phyloP scores from a whole-genome alignment of 768 basidiomycete species.

The Lentinula sp. region DNA sequence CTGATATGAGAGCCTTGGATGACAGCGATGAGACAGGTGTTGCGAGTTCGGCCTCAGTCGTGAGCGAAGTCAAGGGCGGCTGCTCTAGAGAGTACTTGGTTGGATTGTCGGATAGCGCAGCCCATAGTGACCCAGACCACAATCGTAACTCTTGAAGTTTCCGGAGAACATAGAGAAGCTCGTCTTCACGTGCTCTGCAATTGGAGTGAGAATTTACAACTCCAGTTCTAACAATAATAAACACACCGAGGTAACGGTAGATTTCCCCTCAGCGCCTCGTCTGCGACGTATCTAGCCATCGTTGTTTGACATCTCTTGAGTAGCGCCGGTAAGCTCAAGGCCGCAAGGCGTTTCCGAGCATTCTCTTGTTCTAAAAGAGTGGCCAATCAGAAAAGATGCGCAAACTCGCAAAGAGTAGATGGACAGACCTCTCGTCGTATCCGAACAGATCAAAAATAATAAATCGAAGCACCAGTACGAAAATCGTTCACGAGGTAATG shows the following conservation, averaged over 20 bases:
- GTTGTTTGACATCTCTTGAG: slow-evolving; percentile 69
- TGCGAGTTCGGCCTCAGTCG: background rate
- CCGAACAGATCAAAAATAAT: slow-evolving; percentile 74
- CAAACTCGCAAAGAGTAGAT: background rate
- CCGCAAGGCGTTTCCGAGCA: slow-evolving; percentile 62
- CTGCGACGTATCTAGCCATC: slow-evolving; percentile 73
- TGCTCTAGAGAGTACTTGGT: slow-evolving; percentile 45
- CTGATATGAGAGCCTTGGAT: slow-evolving; percentile 54
- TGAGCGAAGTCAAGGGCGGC: slow-evolving; percentile 28
- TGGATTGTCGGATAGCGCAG: slow-evolving; percentile 63
- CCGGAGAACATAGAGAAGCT: slow-evolving; percentile 76
- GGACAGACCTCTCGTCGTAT: slow-evolving; percentile 47
- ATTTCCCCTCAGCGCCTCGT: slow-evolving; percentile 77
- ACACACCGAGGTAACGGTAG: slow-evolving; percentile 82
- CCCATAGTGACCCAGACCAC: slow-evolving; percentile 74
- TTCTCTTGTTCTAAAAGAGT: slow-evolving; percentile 47
- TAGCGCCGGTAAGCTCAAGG: slow-evolving; percentile 64
- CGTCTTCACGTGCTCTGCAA: slow-evolving; percentile 80
- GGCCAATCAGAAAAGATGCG: background rate
- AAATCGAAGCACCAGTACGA: slow-evolving; percentile 92
- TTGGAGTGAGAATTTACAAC: background rate
- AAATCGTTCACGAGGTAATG: slow-evolving; percentile 76
- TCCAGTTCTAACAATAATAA: background rate
- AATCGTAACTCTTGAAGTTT: slow-evolving; percentile 70
- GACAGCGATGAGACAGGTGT: background rate